A percentile compares a stretch with the other conserved stretches of the same genome.
These are phyloP conservation scores for Elsinoe batatas DNA, from an alignment of 2,329 filamentous ascomycete species.

Conservation along the genomic window DNA sequence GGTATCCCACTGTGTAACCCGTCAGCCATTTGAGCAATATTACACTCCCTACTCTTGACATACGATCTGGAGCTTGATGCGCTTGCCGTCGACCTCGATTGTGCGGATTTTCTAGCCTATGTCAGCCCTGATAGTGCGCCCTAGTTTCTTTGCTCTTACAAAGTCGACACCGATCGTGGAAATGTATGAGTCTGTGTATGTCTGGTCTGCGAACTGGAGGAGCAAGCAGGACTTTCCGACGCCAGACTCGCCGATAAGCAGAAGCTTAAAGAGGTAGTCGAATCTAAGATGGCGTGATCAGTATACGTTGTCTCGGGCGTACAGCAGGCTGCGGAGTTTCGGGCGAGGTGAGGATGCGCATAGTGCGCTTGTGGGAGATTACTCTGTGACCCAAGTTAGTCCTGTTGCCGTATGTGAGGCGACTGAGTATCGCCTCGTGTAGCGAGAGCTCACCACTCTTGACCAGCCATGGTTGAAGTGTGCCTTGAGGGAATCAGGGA, in stretches of 20 bases:
- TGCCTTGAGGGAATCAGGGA: not conserved
- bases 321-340: not conserved
- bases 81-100: conserved; percentile 98
- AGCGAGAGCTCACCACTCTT: conserved; percentile 10
- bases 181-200: conserved; percentile 99
- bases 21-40: conserved; percentile 6
- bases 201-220: conserved; percentile 95
- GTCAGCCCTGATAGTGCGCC: conserved; percentile 24
- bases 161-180: conserved; percentile 99
- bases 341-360: not conserved
- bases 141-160: conserved; percentile 45
- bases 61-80: conserved; percentile 98
- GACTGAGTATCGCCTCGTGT: not conserved
- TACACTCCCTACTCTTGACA: conserved; percentile 29
- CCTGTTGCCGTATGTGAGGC: not conserved
- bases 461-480: conserved; percentile 11
- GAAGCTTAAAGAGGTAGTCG: conserved; percentile 99
- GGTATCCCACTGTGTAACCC: conserved; percentile 75
- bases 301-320: not conserved
- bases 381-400: not conserved
- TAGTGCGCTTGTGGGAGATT: not conserved
- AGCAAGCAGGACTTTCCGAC: conserved; percentile 99
- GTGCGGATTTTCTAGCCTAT: conserved; percentile 87
- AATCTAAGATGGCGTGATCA: conserved; percentile 54
- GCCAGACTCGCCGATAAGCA: conserved; percentile 99